These are phyloP conservation scores for Silene vulgaris DNA, from an alignment of 179 eudicot genomes.

Conservation along the genomic window DNA sequence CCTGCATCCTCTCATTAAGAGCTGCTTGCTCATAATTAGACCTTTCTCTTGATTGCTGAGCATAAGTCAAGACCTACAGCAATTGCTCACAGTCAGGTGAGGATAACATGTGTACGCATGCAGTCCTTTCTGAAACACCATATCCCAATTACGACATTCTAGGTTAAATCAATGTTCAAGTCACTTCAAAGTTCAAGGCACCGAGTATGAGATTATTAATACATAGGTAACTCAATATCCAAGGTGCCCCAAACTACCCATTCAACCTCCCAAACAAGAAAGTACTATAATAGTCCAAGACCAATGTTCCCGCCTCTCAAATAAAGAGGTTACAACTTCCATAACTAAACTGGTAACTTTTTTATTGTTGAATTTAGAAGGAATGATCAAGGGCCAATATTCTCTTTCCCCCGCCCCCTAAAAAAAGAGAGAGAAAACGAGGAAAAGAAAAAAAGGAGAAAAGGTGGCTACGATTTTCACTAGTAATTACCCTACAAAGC, in stretches of 20 bases:
- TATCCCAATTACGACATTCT: background rate
- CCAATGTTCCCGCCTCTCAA: background rate
- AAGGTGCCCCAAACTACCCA: background rate
- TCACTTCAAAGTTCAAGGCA: background rate
- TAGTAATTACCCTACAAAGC: background rate
- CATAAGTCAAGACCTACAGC: constrained; percentile 80
- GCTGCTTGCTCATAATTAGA: constrained; percentile 94
- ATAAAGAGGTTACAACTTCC: background rate
- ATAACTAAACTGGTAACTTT: too few species aligned
- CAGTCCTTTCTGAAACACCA: constrained; percentile 7
- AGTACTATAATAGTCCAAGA: background rate
- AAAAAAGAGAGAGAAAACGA: background rate
- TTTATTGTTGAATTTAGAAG: background rate
- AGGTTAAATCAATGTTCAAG: background rate
- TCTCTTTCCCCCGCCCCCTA: background rate
- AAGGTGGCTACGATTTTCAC: background rate
- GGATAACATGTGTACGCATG: background rate
- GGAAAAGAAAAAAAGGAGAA: background rate
- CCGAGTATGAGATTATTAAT: background rate
- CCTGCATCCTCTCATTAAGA: constrained; percentile 88
- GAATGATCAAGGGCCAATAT: background rate
- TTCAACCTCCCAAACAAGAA: background rate
- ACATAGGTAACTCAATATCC: background rate
- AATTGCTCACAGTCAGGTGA: constrained; percentile 10
- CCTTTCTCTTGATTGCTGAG: constrained; percentile 89